Percentiles rank a stretch among this genome's conserved stretches.
These are phyloP conservation scores for Hypoxylon subgilvum DNA, from an alignment of 495 filamentous ascomycete species.

Conservation along the genomic window DNA sequence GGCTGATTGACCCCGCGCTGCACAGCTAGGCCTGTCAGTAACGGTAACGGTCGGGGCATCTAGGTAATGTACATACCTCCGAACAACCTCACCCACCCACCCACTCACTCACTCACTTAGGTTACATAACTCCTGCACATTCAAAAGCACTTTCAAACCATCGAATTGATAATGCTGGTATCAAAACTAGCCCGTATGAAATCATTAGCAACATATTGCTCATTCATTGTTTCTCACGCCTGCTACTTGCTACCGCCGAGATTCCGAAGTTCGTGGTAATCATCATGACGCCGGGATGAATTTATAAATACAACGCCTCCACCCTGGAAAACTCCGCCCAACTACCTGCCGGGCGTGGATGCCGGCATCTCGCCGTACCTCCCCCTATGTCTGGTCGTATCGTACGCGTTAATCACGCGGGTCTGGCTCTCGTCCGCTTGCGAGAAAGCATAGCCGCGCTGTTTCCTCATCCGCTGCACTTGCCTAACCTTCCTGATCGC, in stretches of 20 bases:
- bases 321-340: background rate
- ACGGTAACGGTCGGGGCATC: conserved; percentile 74
- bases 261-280: conserved; percentile 29
- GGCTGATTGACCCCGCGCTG: conserved; percentile 86
- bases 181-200: too few relatives aligned
- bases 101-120: too few relatives aligned
- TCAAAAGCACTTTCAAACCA: too few relatives aligned
- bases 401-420: conserved; percentile 92
- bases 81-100: too few relatives aligned
- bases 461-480: conserved; percentile 99
- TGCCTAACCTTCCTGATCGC: conserved; percentile 98
- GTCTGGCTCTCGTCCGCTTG: conserved; percentile 96
- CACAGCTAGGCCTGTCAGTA: conserved; percentile 95
- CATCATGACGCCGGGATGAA: conserved; percentile 1
- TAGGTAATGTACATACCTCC: too few relatives aligned
- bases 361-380: conserved; percentile 97
- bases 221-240: too few relatives aligned
- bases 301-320: conserved; percentile 15
- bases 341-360: conserved; percentile 50
- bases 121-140: too few relatives aligned
- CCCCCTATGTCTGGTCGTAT: conserved; percentile 90
- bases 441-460: conserved; percentile 97
- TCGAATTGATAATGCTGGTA: too few relatives aligned
- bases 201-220: background rate
- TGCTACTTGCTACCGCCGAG: too few relatives aligned